Base-by-base conservation (phyloP, 768 basidiomycete species). In the Tremella fuciformis region DNA sequence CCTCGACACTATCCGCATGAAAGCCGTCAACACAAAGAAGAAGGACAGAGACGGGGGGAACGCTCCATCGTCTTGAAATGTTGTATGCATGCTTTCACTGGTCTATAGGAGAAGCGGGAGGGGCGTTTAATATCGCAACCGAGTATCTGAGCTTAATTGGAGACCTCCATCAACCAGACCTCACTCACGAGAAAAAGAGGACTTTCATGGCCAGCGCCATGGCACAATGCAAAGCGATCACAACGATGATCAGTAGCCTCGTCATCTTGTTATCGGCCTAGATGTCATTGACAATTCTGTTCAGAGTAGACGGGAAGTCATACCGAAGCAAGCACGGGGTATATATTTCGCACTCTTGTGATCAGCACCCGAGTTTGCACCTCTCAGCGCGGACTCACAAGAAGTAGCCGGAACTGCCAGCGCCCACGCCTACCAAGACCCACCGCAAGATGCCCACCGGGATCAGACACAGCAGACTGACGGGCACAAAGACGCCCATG, bases 161-260 rank as follows among this genome's bases (percentile, higher is more conserved):
- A 41, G n/a, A 11, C 16, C 18, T 21, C 15, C 16, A 8, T 53
- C 8, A 29, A 40, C 18, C 19, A 6, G 6, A 19, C 39, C 22
- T 18, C 13, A 71, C 69, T 64, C 44, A 76, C 71, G 73, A 74
- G 73, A 88, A 84, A 80, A 88, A 88, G 22, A 85, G 74, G 44
- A 91, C 80, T 76, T 94, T 92, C 81, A 98, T 88, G 8, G 86
- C 84, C 41, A 98, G 79, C 0, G 91, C 91, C 58, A 97, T 78
- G 1, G 79, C 87, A 1, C 84, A 84, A 67, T 99, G 94, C 15
- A 97, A 77, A 2, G 80, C 79, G 0, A 83, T 86, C 29, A 96
- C 81, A 26, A 85, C 76, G 49, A 96, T 79, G 67, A 96, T 87
- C 22, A 97, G 76, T 4, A 94, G 83, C 19, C 91, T 86, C 0